Evolutionary conservation across 345 rosid genomes (phyloP), one percentile per base, ranked within the genome.

Genomic region (Populus simonii): DNA sequence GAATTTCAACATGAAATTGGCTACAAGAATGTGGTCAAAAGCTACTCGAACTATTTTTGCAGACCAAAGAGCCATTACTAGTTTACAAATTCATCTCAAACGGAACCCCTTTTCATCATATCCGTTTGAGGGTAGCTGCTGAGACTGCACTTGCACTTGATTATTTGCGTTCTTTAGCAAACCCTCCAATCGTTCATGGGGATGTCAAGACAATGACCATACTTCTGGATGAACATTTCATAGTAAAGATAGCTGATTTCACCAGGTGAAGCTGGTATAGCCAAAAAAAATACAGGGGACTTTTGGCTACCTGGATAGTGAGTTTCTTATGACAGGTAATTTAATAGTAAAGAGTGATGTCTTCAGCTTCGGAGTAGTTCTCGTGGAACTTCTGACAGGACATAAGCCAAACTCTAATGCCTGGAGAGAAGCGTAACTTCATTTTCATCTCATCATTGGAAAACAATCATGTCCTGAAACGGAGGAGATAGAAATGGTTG

Each of bases 151-250:
- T 29, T 38, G 83, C 80, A 5, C 74, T 80, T 12, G 75, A 70
- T 12, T 83, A 80, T 59, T 22, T 76, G 20, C 81, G 76, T 71
- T 78, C 79, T 70, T 45, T 78, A 12, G 77, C 82, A 11, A 25
- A 59, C 65, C 82, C 85, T 31, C 76, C 85, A 27, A 71, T 78
- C 66, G 71, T 82, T 13, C 85, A 82, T 17, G 75, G 82, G 39
- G 79, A 74, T 43, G 22, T 82, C 18, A 82, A 78, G 74, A 66
- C 76, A 5, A 4, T 45, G 31, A 43, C 2, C 49, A 10, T 43
- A 11, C 49, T 43, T 43, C 49, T 0, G 49, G 49, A 43, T 43
- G 47, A 74, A 0, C 31, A 74, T 10, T 71, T 23, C n/a, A 65
- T 70, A 22, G 79, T 70, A 13, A 82, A 82, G 27, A 78, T 82